Evolutionary conservation across 768 basidiomycete genomes (phyloP), one percentile per base, ranked within the genome.

Genomic region (Lactifluus hygrophoroides): DNA sequence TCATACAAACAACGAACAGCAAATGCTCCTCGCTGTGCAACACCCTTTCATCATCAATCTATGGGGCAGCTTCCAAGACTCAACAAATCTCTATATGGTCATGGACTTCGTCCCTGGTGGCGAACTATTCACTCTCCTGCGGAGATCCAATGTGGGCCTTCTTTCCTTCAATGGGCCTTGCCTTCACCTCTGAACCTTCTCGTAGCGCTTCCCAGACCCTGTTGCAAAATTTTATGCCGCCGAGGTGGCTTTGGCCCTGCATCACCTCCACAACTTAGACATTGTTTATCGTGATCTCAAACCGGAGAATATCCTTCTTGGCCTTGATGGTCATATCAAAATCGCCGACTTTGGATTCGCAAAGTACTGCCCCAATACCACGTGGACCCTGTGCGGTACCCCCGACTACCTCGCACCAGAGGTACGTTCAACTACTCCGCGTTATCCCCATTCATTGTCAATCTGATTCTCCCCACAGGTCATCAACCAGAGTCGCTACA

Each of bases 141-240:
- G 94, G 64, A 80, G 93, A 73, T 93, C 91, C 49, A 91, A 90
- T 69, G 92, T 93, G 44, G 64, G 84, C 75, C 13, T 51, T 28
- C 13, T 35, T 32, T 13, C 30, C 10, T 42, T 32, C n/a, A n/a
- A 16, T 6, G 14, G 21, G 40, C 45, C n/a, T 38, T 43, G 7
- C 38, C 43, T 51, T 55, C 44, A 66, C 7, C 58, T 45, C 32
- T 66, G 28, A 55, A 14, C 60, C 19, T 60, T 66, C n/a, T 54
- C 64, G 61, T 55, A 97, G 81, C 78, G 94, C 48, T 98, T 99
- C 74, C 92, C 95, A 0, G 89, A 96, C 63, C 94, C 95, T 16
- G 96, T 99, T 13, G 92, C 95, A 5, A 92, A 98, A 68, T 99
- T 98, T 75, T 99, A 97, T 66, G 88, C 92, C 4, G 94, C 96